Base-by-base conservation (phyloP, 2,329 filamentous ascomycete genomes). In the Alternaria solani region DNA sequence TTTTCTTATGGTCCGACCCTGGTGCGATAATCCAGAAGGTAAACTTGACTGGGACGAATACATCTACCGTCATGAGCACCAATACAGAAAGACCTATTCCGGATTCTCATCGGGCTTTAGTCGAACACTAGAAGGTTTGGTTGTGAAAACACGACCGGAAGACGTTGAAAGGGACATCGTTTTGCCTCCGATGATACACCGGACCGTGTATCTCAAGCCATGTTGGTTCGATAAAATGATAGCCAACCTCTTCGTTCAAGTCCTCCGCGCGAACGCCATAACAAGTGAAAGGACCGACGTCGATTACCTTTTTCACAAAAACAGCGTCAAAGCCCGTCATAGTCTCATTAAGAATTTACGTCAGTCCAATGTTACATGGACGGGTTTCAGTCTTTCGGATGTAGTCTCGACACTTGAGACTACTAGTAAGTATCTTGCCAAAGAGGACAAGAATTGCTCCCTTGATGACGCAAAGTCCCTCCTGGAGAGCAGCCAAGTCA, bases 271-370 rank as follows among this genome's bases (percentile, higher is more conserved):
- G 66, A 98, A 98, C 73, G 89, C 93, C 0, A 88, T 98, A 1
- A 94, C 94, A 25, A 97, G 93, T 5, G 92, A 97, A 72, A 84
- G 94, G 11, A 88, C 86, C 0, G 94, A 94, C 69, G 83, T 87
- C 56, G 94, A 97, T 74, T 97, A 97, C 73, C 90, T 98, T 64
- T 97, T 97, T 69, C 91, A 97, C 69, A 86, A 87, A 0, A 88
- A 85, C 12, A 94, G 94, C 68, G 81, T 86, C 30, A 89, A 88
- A 63, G 84, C 85, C 39, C 81, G 96, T 12, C 80, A 89, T 26
- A 83, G 87, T 54, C 81, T 96, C 2, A 89, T 96, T 5, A 85
- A 85, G 56, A 97, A 97, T 71, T 78, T 97, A 44, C 87, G 92
- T 18, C 91, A 95, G 72, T 89, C 92, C 7, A 92, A 91, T 49